These are phyloP conservation scores for Schwanniomyces polymorphus DNA, from an alignment of 805 yeast genomes.

Conservation along the genomic window DNA sequence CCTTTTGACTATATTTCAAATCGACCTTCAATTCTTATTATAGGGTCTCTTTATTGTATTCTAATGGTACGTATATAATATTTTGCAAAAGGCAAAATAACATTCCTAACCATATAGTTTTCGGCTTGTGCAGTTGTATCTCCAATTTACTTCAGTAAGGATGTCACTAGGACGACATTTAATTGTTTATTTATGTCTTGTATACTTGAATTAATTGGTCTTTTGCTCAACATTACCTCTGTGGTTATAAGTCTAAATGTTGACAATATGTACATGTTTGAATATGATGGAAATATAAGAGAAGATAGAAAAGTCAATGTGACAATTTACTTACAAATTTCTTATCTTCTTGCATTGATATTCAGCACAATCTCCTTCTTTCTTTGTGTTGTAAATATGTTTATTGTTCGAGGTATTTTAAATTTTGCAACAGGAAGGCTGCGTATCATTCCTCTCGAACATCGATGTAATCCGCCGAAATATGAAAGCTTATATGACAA, in stretches of 20 bases:
- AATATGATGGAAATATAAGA: conserved; percentile 14
- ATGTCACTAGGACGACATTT: conserved; percentile 16
- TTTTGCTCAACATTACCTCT: conserved; percentile 15
- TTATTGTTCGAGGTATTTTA: conserved; percentile 13
- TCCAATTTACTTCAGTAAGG: conserved; percentile 19
- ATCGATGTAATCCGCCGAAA: neutral
- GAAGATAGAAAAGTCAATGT: conserved; percentile 21
- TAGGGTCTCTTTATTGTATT: conserved; percentile 18
- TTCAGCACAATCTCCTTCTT: conserved; percentile 14
- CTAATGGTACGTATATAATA: conserved; percentile 17
- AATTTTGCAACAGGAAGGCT: neutral
- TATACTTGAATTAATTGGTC: conserved; percentile 18
- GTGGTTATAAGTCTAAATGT: conserved; percentile 18
- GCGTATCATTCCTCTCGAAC: neutral
- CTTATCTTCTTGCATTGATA: conserved; percentile 15
- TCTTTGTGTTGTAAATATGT: conserved; percentile 7
- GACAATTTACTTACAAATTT: conserved; percentile 26
- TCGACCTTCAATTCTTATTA: conserved; percentile 26
- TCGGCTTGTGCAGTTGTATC: conserved; percentile 16
- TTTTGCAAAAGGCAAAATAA: neutral
- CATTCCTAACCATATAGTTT: conserved; percentile 11
- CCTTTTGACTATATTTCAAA: conserved; percentile 35
- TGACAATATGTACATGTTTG: conserved; percentile 25
- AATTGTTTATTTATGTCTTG: conserved; percentile 15
- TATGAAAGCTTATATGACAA: neutral